Evolutionary conservation across 768 basidiomycete genomes (phyloP).

Genomic region (Trametes gibbosa): DNA sequence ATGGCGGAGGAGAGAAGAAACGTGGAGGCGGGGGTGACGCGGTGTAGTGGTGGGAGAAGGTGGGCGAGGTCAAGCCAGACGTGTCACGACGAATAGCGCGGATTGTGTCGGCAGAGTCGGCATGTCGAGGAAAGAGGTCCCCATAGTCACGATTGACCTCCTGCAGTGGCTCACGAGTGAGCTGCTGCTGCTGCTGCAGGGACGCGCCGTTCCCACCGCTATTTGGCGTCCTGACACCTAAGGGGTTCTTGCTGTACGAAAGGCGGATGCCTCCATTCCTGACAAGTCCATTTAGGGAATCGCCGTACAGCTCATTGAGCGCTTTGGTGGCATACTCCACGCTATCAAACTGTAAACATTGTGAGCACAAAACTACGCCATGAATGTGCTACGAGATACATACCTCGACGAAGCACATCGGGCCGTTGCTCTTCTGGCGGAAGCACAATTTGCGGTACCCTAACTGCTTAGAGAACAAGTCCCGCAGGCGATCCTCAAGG

Average conservation of each 20-base stretch:
- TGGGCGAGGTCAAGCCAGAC: constrained; percentile 32
- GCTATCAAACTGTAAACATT: constrained; percentile 73
- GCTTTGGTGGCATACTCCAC: constrained; percentile 81
- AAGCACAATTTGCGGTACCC: constrained; percentile 94
- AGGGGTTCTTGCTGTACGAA: constrained; percentile 96
- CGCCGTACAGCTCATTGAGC: constrained; percentile 87
- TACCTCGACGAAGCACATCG: constrained; percentile 99
- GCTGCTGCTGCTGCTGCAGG: constrained; percentile 23
- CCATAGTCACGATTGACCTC: constrained; percentile 5
- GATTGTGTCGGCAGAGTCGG: constrained; percentile 24
- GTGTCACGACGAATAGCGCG: constrained; percentile 27
- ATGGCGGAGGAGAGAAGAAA: constrained; percentile 36
- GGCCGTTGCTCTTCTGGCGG: constrained; percentile 94
- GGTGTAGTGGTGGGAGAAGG: constrained; percentile 33
- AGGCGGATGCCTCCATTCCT: constrained; percentile 95
- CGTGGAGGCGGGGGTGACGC: constrained; percentile 36
- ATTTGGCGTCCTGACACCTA: constrained; percentile 86
- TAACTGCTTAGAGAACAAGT: constrained; percentile 72
- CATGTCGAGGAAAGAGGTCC: constrained; percentile 17
- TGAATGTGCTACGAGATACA: constrained; percentile 4
- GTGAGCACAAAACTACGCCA: background rate
- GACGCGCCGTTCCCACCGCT: constrained; percentile 32
- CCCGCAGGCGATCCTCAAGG: constrained; percentile 84
- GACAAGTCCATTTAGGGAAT: constrained; percentile 86
- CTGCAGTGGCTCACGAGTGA: constrained; percentile 7